Conservation (phyloP, 2,329 filamentous ascomycete genomes). For the Epichloe amarillans region DNA sequence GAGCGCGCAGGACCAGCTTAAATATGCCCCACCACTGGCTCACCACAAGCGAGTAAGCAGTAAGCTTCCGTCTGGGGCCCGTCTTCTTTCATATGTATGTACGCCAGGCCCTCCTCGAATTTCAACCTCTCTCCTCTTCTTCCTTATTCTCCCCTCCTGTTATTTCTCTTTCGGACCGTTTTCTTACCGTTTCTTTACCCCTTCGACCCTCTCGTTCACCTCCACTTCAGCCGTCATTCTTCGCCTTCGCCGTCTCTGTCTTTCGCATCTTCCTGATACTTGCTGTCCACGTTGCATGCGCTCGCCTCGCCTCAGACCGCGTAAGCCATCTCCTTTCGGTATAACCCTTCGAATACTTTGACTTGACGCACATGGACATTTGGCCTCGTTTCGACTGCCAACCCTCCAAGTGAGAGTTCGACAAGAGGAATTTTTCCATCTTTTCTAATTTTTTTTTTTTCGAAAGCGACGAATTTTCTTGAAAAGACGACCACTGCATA, state of each 20-base stretch:
- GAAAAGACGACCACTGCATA: background rate
- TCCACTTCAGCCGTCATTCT: background rate
- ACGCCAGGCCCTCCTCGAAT: background rate
- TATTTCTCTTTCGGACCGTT: background rate
- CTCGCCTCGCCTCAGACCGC: background rate
- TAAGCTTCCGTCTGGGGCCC: background rate
- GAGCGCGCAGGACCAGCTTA: background rate
- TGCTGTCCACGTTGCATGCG: background rate
- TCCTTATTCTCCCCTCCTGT: background rate
- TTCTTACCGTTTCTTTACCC: background rate
- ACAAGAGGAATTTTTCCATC: background rate
- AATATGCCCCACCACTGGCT: background rate
- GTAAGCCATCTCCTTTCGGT: background rate
- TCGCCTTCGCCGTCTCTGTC: background rate
- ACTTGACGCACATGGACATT: background rate
- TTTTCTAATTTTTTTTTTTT: background rate
- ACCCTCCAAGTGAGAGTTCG: background rate
- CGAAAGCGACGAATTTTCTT: background rate
- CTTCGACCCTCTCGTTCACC: background rate
- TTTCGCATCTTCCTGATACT: background rate
- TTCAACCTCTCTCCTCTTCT: background rate
- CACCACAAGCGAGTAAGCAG: background rate
- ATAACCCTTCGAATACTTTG: background rate
- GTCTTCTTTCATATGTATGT: background rate
- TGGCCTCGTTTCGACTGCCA: background rate